These are phyloP conservation scores for Hevea brasiliensis DNA, from an alignment of 345 rosid species.

Conservation along the genomic window DNA sequence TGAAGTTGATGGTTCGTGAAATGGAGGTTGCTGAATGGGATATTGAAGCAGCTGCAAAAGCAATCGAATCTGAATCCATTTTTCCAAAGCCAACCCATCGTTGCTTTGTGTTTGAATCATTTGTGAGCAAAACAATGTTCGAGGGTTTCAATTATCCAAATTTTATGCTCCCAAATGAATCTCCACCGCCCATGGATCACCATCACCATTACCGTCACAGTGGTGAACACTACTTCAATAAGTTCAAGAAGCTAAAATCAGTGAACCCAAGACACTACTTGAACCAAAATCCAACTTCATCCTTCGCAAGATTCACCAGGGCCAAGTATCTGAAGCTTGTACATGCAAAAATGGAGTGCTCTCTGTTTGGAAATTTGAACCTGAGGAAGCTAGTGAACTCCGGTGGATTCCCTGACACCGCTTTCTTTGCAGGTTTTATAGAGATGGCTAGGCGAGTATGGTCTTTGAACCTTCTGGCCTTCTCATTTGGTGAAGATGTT, in stretches of 20 bases:
- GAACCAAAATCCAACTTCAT: conserved; percentile 50
- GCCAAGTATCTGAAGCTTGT: conserved; percentile 68
- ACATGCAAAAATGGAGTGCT: conserved; percentile 96
- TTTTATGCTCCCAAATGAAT: conserved; percentile 29
- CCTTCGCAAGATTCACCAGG: conserved; percentile 55
- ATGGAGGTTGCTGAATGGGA: conserved; percentile 88
- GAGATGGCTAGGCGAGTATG: conserved; percentile 86
- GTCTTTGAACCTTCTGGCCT: conserved; percentile 72
- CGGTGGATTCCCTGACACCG: conserved; percentile 75
- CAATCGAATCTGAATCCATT: conserved; percentile 47
- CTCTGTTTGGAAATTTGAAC: conserved; percentile 80
- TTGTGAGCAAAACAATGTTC: conserved; percentile 60
- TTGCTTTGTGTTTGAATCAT: conserved; percentile 70
- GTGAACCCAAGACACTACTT: conserved; percentile 43
- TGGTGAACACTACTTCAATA: conserved; percentile 36
- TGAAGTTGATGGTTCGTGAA: conserved; percentile 61
- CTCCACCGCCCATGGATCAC: conserved; percentile 5
- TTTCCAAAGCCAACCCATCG: conserved; percentile 52
- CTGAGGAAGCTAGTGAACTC: conserved; percentile 71
- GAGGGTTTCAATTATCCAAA: conserved; percentile 58
- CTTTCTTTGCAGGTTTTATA: conserved; percentile 56
- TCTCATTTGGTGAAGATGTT: conserved; percentile 54
- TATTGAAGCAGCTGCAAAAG: conserved; percentile 64
- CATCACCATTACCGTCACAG: neutral
- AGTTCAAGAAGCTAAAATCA: conserved; percentile 53